A percentile compares a stretch with the other conserved stretches of the same genome.
Conservation (phyloP, 352 stramenopile genomes). For the Globisporangium canariense region DNA sequence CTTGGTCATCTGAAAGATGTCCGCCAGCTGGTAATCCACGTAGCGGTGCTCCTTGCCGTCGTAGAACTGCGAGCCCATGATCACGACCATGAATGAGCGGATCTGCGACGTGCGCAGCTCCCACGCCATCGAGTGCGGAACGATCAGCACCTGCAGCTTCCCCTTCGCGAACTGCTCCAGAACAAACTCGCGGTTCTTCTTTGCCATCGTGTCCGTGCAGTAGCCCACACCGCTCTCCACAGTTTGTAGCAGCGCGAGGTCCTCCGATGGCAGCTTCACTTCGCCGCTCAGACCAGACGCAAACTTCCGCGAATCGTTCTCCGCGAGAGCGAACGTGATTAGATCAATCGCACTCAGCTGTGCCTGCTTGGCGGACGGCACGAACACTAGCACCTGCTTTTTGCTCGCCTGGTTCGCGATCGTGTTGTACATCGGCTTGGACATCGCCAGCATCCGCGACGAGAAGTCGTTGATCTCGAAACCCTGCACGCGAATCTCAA, state of each 20-base stretch:
- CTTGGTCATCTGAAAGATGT: slow-evolving; percentile 98
- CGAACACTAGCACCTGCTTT: slow-evolving; percentile 95
- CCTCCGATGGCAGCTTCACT: slow-evolving; percentile 60
- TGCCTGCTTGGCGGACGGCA: slow-evolving; percentile 97
- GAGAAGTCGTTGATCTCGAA: slow-evolving; percentile 98
- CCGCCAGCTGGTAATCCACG: slow-evolving; percentile 96
- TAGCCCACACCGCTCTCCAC: slow-evolving; percentile 95
- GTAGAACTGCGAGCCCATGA: slow-evolving; percentile 98
- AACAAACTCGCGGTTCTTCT: slow-evolving; percentile 89
- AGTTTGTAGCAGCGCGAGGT: slow-evolving; percentile 93
- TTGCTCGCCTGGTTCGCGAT: slow-evolving; percentile 82
- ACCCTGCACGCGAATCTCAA: slow-evolving; percentile 97
- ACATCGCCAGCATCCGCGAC: slow-evolving; percentile 97
- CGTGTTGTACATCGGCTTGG: slow-evolving; percentile 97
- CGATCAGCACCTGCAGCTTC: slow-evolving; percentile 92
- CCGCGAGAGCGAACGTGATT: slow-evolving; percentile 94
- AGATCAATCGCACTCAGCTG: slow-evolving; percentile 99
- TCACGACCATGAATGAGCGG: slow-evolving; percentile 91
- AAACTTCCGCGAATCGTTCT: slow-evolving; percentile 78
- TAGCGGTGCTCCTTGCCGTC: slow-evolving; percentile 95
- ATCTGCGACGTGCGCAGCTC: slow-evolving; percentile 67
- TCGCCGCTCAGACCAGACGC: slow-evolving; percentile 29
- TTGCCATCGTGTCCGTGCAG: slow-evolving; percentile 91
- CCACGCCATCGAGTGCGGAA: slow-evolving; percentile 94
- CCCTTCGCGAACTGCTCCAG: slow-evolving; percentile 85